phyloP scores from a whole-genome alignment of 2,329 filamentous ascomycete species.

The Alternaria sp. region DNA sequence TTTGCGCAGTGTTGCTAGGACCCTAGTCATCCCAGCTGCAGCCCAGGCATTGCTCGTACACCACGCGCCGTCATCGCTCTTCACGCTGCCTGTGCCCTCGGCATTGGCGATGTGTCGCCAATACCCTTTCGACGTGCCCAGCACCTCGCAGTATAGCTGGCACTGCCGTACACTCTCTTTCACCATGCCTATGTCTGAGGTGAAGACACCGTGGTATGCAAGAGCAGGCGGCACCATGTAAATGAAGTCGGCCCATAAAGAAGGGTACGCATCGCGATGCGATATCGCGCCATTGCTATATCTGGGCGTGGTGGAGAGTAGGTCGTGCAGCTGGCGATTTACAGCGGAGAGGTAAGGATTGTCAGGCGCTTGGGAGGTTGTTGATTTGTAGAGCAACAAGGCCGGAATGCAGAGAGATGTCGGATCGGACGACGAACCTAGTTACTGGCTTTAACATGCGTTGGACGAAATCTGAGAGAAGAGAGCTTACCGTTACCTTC shows the following conservation, averaged over 20 bases:
- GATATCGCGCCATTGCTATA: slow-evolving; percentile 58
- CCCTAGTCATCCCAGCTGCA: slow-evolving; percentile 55
- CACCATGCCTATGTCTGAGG: slow-evolving; percentile 44
- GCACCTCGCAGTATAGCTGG: slow-evolving; percentile 50
- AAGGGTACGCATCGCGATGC: slow-evolving; percentile 52
- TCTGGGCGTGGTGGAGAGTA: slow-evolving; percentile 50
- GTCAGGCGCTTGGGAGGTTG: slow-evolving; percentile 40
- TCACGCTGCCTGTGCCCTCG: background rate
- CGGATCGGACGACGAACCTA: slow-evolving; percentile 52
- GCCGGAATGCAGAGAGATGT: slow-evolving; percentile 55
- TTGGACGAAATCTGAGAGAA: background rate
- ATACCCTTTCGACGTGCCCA: slow-evolving; percentile 40
- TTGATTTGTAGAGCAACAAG: slow-evolving; percentile 51
- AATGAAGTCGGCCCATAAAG: slow-evolving; percentile 59
- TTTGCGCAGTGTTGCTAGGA: slow-evolving; percentile 53
- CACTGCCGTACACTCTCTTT: slow-evolving; percentile 51
- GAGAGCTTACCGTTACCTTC: slow-evolving; percentile 40
- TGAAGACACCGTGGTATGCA: slow-evolving; percentile 55
- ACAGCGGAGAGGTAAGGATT: slow-evolving; percentile 22
- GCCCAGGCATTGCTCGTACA: slow-evolving; percentile 59
- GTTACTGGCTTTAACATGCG: background rate
- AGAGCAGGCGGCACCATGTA: slow-evolving; percentile 60
- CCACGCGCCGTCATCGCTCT: slow-evolving; percentile 51
- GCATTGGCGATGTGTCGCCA: slow-evolving; percentile 58
- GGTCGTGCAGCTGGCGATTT: slow-evolving; percentile 50